Evolutionary conservation across 2,329 filamentous ascomycete genomes (phyloP), one percentile per base, ranked within the genome.

Genomic region (Neurospora sp.): DNA sequence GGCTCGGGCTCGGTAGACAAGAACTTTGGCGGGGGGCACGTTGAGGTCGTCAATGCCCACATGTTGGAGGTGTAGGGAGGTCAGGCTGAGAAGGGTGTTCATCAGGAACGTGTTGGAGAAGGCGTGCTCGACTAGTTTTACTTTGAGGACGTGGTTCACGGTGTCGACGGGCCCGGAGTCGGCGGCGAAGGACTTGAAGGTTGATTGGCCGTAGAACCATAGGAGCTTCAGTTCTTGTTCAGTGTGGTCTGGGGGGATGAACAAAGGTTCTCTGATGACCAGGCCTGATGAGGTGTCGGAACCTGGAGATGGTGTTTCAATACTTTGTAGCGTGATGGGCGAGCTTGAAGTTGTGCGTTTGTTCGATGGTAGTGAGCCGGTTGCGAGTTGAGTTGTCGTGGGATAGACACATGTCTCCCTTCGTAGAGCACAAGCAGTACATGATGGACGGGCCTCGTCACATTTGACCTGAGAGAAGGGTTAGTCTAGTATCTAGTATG

Each of bases 41-140:
- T 78, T 75, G 39, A 82, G 77, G 2, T 79, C 74, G 11, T 17
- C 17, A 36, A 74, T 68, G 23, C 70, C 70, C 39, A 83, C 74
- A n/a, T 74, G 77, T 72, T 82, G 80, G 74, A 86, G 79, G 72
- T 87, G 84, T 28, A 85, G 77, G 19, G 83, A 81, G 0, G 86
- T 81, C 1, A 87, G 78, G 11, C 81, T 85, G 71, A 87, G 81
- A n/a, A 88, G 72, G 8, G 81, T 83, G 73, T 87, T 80, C 83
- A 88, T 84, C 40, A 88, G 81, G 71, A 87, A 88, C 0, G 81
- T 82, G n/a, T 80, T 81, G 66, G 81, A 76, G 68, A 87, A 86
- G 57, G 85, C 86, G 46, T 83, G 80, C 43, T 83, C 80, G 6
- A 86, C 82, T 62, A 88, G 77, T 28, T 78, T 80, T 36, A 82